Conservation (phyloP, 495 filamentous ascomycete species). For the Tuber indicum region DNA sequence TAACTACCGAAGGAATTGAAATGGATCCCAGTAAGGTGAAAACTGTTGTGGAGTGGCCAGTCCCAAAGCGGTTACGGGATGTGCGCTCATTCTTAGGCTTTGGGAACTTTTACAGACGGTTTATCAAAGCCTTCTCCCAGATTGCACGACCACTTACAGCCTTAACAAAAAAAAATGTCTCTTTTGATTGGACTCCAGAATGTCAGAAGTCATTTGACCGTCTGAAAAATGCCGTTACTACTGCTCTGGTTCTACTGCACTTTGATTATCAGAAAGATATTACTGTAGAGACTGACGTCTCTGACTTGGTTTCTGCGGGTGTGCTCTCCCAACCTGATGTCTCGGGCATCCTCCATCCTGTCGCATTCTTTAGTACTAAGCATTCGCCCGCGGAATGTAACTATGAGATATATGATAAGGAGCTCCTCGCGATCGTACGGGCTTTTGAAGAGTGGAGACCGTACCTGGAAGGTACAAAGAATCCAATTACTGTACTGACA, state of each 20-base stretch:
- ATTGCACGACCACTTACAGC: neutral
- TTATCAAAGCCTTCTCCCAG: neutral
- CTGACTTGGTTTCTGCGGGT: slow-evolving; percentile 9
- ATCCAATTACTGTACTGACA: too few relatives aligned
- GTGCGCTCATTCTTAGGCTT: slow-evolving; percentile 24
- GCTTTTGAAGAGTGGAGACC: too few relatives aligned
- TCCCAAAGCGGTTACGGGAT: slow-evolving; percentile 12
- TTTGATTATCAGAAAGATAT: slow-evolving; percentile 35
- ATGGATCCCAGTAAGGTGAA: slow-evolving; percentile 13
- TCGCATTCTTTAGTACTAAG: neutral
- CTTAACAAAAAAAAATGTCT: neutral
- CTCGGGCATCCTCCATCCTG: neutral
- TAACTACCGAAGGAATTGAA: neutral
- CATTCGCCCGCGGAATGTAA: neutral
- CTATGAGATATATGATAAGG: neutral
- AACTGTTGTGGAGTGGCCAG: slow-evolving; percentile 14
- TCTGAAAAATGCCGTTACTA: neutral
- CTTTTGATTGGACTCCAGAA: neutral
- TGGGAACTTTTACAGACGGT: slow-evolving; percentile 20
- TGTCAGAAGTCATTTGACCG: neutral
- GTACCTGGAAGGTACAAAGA: too few relatives aligned
- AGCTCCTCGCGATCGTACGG: neutral
- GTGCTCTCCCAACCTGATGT: neutral
- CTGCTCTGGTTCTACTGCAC: neutral
- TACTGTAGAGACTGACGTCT: slow-evolving; percentile 1